phyloP scores from a whole-genome alignment of 2,329 filamentous ascomycete species.

The Stachybotrys chartarum region DNA sequence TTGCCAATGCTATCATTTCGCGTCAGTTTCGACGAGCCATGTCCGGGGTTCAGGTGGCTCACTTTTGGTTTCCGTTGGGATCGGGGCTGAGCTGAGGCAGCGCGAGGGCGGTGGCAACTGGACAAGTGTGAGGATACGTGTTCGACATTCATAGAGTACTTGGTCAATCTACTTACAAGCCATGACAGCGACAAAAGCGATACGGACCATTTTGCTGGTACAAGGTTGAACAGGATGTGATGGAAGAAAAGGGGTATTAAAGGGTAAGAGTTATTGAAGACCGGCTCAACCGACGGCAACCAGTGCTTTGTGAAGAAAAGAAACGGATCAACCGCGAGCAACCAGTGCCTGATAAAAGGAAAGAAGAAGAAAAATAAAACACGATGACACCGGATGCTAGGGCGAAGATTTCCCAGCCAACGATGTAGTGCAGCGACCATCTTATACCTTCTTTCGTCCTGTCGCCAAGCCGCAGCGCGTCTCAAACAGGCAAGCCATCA shows the following conservation, averaged over 20 bases:
- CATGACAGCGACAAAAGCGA: neutral
- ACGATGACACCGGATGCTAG: neutral
- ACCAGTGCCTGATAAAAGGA: neutral
- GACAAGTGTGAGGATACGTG: neutral
- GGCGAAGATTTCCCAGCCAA: neutral
- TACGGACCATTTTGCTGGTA: neutral
- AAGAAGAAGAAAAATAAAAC: neutral
- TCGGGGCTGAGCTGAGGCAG: constrained; percentile 8
- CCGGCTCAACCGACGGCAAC: neutral
- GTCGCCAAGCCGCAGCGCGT: neutral
- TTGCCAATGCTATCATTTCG: constrained; percentile 4
- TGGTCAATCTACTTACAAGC: neutral
- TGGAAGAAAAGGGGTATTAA: neutral
- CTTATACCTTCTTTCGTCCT: neutral
- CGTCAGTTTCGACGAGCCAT: neutral
- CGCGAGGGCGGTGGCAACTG: constrained; percentile 2
- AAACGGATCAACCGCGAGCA: neutral
- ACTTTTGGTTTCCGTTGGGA: constrained; percentile 8
- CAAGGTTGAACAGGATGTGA: neutral
- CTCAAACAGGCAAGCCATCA: neutral
- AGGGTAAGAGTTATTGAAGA: neutral
- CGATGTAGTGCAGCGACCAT: neutral
- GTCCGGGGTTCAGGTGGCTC: neutral
- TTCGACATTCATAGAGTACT: neutral
- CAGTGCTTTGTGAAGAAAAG: neutral